Evolutionary conservation across 192 early-diverging fungal genomes (phyloP).

Genomic region (Spizellomyces punctatus): DNA sequence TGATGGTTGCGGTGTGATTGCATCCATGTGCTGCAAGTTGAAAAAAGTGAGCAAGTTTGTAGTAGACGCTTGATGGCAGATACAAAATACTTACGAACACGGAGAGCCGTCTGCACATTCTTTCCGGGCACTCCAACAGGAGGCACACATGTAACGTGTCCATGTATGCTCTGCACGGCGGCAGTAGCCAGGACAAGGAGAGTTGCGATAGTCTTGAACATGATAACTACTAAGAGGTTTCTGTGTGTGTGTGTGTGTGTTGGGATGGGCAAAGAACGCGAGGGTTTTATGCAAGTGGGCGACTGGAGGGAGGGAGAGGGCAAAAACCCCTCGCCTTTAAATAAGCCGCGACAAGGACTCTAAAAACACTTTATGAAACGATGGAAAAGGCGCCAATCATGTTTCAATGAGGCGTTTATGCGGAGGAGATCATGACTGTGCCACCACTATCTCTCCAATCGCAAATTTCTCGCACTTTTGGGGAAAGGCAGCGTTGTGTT

Average conservation of each 20-base stretch:
- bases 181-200: conserved; percentile 11
- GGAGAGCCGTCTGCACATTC: not conserved
- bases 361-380: not conserved
- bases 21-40: conserved; percentile 36
- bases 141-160: conserved; percentile 20
- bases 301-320: not conserved
- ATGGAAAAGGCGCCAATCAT: too few relatives aligned
- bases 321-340: conserved; percentile 7
- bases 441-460: too few relatives aligned
- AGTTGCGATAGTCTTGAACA: conserved; percentile 3
- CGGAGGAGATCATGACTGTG: too few relatives aligned
- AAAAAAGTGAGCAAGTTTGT: not conserved
- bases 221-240: not conserved
- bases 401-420: too few relatives aligned
- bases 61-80: not conserved
- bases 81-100: conserved; percentile 28
- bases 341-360: not conserved
- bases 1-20: conserved; percentile 27
- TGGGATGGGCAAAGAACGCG: not conserved
- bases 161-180: conserved; percentile 2
- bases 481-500: too few relatives aligned
- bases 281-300: not conserved
- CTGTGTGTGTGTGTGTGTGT: not conserved
- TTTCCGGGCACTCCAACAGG: conserved; percentile 7
- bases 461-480: too few relatives aligned